Evolutionary conservation across 1,284 basidiomycete genomes (phyloP), one percentile per base, ranked within the genome.

Genomic region (Puccinia polysora): DNA sequence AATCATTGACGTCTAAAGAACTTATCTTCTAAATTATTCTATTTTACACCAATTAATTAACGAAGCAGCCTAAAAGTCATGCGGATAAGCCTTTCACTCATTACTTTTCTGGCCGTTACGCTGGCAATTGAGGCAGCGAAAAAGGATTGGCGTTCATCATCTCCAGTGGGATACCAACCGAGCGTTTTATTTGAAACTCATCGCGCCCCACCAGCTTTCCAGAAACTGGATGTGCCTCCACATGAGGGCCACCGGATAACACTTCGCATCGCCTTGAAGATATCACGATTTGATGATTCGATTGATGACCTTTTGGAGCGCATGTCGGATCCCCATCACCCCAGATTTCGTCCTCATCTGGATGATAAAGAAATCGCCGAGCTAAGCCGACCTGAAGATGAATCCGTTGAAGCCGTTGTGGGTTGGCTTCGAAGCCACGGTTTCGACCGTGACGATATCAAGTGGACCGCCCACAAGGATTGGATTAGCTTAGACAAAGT

Each of bases 271-370:
- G 69, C 15, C 10, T 40, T 71, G 23, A 62, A 38, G 59, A 65
- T 40, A n/a, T 40, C 32, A 30, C 59, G 36, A 15, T 34, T 71
- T 6, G 59, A 52, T 30, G 59, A 49, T 38, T 49, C 56, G 20
- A 63, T 71, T 40, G 69, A 71, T 28, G 69, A 55, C 6, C 59
- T 71, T 25, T 40, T 71, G 28, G 58, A 52, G 25, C n/a, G n/a
- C 32, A 71, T 71, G 36, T 71, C 69, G 8, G 36, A 71, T 40
- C 69, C 69, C 12, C 10, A 8, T 18, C 58, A 63, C 43, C 38
- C 69, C 2, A 36, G 32, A 30, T 71, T 60, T 34, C 47, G 58
- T 2, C 25, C 58, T 1, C 58, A 71, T 71, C 30, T 71, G 6
- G 45, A 47, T 15, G 69, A 71, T 20, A 30, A 55, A 25, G 58